Evolutionary conservation across 176 grass and related monocot genomes (phyloP).

Genomic region (Raddia guianensis): DNA sequence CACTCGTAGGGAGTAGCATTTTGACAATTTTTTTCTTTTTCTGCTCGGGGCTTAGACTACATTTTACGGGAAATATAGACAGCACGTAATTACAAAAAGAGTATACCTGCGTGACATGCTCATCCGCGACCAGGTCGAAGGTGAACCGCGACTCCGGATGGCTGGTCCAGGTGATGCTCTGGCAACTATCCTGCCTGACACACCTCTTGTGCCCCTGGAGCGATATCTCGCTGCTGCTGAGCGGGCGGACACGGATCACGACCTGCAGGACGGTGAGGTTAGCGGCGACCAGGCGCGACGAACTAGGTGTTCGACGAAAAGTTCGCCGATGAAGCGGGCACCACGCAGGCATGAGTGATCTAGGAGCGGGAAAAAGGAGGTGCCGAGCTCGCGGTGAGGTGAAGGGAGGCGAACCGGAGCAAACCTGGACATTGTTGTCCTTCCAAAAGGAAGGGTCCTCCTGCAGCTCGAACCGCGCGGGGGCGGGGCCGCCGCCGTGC

Average conservation of each 20-base stretch:
- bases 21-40: too few relatives aligned
- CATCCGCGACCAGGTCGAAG: conserved; percentile 93
- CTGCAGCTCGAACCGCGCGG: conserved; percentile 63
- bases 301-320: conserved; percentile 35
- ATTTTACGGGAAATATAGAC: too few relatives aligned
- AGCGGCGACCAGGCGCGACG: background rate
- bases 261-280: conserved; percentile 50
- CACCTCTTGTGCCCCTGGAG: conserved; percentile 72
- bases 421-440: conserved; percentile 95
- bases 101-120: conserved; percentile 81
- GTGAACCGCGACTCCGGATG: conserved; percentile 96
- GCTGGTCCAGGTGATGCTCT: conserved; percentile 80
- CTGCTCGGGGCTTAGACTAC: too few relatives aligned
- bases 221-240: conserved; percentile 79
- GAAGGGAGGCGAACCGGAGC: background rate
- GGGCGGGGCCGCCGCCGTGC: conserved; percentile 21
- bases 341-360: background rate
- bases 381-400: background rate
- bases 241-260: conserved; percentile 80
- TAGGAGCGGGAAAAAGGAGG: background rate
- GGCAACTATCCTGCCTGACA: conserved; percentile 74
- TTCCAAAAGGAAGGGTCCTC: conserved; percentile 98
- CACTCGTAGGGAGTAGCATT: too few relatives aligned
- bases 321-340: background rate
- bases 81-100: background rate